Percentiles rank a stretch among this genome's conserved stretches.
Evolutionary conservation across 345 rosid species (phyloP).

Genomic region (Pseudoturritis turrita): DNA sequence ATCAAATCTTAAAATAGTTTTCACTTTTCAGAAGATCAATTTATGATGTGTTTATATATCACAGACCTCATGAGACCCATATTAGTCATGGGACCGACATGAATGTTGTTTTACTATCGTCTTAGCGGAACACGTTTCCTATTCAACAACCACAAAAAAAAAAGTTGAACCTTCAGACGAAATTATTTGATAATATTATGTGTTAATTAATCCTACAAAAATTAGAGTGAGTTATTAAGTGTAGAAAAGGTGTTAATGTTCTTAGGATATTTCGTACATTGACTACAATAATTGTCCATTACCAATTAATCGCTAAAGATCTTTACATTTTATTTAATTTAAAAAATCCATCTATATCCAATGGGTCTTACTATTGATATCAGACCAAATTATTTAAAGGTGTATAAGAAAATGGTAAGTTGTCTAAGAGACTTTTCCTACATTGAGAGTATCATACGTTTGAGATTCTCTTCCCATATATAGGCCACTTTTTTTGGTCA

Average conservation of each 20-base stretch:
- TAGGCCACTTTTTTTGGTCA: conserved; percentile 16
- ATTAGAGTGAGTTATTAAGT: neutral
- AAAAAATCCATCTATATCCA: neutral
- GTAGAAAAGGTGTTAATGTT: neutral
- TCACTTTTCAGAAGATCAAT: conserved; percentile 13
- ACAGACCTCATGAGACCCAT: conserved; percentile 19
- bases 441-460: conserved; percentile 31
- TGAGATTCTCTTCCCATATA: conserved; percentile 26
- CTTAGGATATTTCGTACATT: neutral
- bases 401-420: neutral
- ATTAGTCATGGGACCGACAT: conserved; percentile 29
- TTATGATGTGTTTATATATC: conserved; percentile 10
- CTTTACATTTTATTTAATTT: neutral
- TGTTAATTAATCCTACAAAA: neutral
- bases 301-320: neutral
- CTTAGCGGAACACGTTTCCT: conserved; percentile 26
- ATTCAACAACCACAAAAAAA: conserved; percentile 19
- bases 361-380: neutral
- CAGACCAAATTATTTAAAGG: neutral
- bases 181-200: neutral
- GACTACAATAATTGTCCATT: neutral
- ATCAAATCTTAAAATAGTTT: neutral
- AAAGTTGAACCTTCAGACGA: neutral
- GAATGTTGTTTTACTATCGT: conserved; percentile 21
- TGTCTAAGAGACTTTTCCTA: conserved; percentile 14